Base-by-base conservation (phyloP, 768 basidiomycete genomes). In the Mycena venus region DNA sequence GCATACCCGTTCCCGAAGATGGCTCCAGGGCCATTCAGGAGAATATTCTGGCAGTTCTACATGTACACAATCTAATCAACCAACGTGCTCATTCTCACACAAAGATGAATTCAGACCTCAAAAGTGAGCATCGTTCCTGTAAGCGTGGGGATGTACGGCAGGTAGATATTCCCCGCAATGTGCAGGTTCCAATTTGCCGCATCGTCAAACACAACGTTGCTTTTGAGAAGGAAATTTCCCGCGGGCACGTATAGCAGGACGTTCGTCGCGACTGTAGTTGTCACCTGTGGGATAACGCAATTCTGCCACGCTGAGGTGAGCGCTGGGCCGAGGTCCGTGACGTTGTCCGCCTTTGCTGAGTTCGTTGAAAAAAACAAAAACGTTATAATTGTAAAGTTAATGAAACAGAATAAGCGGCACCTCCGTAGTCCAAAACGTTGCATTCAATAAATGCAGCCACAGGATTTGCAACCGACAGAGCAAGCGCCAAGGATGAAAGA, bases 271-370 rank as follows among this genome's bases (percentile, higher is more conserved):
- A 75, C 74, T 2, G 66, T 74, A 0, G 79, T 75, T 17, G 66
- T 79, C 4, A 75, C 77, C 23, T 73, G 51, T 1, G 76, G 74
- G 51, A 74, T 77, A 25, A 80, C 80, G 51, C 80, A 81, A 14
- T 76, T 32, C 12, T 53, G 58, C 76, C 77, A 81, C 1, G 80
- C 76, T 34, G 53, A 56, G 27, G 73, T 78, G 66, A 81, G 72
- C 38, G 80, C 79, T n/a, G 79, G 79, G 2, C 79, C 78, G 19
- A 81, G 56, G 34, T 81, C 80, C 21, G 80, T 81, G n/a, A 71
- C 59, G 60, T 63, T 80, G 71, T 80, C 78, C 4, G 78, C 79
- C 36, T 38, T n/a, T n/a, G n/a, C n/a, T n/a, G n/a, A n/a, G n/a
- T n/a, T n/a, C n/a, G n/a, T n/a, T n/a, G n/a, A n/a, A n/a, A n/a